Base-by-base conservation (phyloP, 305 asterid genomes). In the Caryopteris hybrid region DNA sequence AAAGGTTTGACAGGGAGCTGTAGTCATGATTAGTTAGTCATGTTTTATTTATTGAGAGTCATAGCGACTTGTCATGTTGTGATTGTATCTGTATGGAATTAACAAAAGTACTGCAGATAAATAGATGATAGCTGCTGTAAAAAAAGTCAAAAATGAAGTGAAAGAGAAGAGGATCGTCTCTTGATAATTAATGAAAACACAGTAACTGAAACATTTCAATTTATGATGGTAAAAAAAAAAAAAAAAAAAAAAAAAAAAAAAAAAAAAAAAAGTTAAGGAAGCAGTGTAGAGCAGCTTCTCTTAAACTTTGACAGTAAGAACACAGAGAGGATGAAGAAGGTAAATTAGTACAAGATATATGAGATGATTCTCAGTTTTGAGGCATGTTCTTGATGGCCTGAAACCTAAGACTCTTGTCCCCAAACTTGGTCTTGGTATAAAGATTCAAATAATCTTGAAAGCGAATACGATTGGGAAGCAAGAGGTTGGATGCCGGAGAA, bases 381-480 rank as follows among this genome's bases (percentile, higher is more conserved):
- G 70, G 17, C 76, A 75, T 72, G 61, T 71, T 74, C 74, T 89
- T 91, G 66, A 89, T 79, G 63, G 80, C 60, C 81, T 83, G 85
- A 50, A 91, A 88, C 41, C 97, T 86, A 12, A 76, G 75, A 20
- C 82, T 81, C 79, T 91, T 88, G 61, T 85, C 86, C 34, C 77
- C 81, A 18, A 91, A 91, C 80, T 89, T 91, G 14, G 91, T 87
- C 68, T 81, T 74, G 21, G 78, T 62, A 68, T 91, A 91, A 31
- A 84, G 75, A 22, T 76, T 75, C 29, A 89, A 87, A 73, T 91
- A 91, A 62, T 91, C 96, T 36, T 82, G 83, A 38, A 91, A 90
- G 54, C 81, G 66, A 64, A 81, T 55, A 23, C 71, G 76, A 61
- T 22, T 34, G 1, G 98, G 98, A 36, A 84, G 85, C 5, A 84